phyloP scores from a whole-genome alignment of 202 grass and related monocot genomes.

The Panicum virgatum region DNA sequence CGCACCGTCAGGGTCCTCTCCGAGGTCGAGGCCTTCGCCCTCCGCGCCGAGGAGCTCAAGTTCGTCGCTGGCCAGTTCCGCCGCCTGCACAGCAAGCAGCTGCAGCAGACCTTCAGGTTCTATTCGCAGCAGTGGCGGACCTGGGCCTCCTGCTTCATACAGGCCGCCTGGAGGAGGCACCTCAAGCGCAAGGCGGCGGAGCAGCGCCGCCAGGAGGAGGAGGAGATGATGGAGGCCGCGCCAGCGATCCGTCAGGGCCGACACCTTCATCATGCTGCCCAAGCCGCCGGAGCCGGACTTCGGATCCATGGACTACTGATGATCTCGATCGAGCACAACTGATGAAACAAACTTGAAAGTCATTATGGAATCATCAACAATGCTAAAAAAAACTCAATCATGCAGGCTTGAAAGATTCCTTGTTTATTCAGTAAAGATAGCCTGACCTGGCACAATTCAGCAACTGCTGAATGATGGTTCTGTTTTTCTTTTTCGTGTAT shows the following conservation, averaged over 20 bases:
- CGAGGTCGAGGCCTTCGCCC: slow-evolving; percentile 69
- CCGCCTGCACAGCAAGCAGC: slow-evolving; percentile 69
- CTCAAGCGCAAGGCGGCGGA: slow-evolving; percentile 50
- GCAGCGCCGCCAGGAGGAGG: slow-evolving; percentile 49
- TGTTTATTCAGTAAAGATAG: no score
- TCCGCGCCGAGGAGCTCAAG: slow-evolving; percentile 67
- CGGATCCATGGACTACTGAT: slow-evolving; percentile 27
- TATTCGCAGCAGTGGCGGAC: slow-evolving; percentile 86
- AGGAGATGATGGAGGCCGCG: background rate
- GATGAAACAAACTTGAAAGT: no score
- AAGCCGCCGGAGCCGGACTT: slow-evolving; percentile 68
- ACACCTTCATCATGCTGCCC: slow-evolving; percentile 39
- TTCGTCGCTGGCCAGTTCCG: slow-evolving; percentile 75
- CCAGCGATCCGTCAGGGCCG: slow-evolving; percentile 18
- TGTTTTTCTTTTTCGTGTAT: background rate
- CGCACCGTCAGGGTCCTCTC: slow-evolving; percentile 57
- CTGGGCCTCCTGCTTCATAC: slow-evolving; percentile 68
- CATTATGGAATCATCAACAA: no score
- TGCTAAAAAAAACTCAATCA: no score
- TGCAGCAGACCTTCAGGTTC: slow-evolving; percentile 81
- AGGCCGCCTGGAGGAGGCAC: slow-evolving; percentile 70
- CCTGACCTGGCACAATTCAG: no score
- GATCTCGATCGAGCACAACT: background rate
- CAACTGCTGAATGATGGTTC: no score
- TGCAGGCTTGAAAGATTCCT: no score